Base-by-base conservation (phyloP, 2,329 filamentous ascomycete species). In the Thielaviopsis musarum region DNA sequence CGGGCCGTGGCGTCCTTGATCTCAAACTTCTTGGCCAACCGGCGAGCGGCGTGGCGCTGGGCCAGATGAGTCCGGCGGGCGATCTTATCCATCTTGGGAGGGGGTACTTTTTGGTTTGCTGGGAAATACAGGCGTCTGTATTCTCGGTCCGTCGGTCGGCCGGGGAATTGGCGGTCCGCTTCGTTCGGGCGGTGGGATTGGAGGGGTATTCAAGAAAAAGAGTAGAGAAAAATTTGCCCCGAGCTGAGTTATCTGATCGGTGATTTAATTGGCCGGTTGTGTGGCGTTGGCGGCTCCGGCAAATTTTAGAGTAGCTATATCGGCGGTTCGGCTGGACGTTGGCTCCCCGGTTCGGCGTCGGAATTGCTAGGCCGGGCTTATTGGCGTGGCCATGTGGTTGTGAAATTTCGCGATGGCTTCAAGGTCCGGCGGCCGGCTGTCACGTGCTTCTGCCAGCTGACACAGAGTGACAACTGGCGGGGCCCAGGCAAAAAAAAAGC, bases 71-170 rank as follows among this genome's bases (percentile, higher is more conserved):
- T 82, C 65, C 84, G 81, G 66, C 80, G 80, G 63, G 84, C 74
- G 63, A 88, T 75, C 71, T 84, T 87, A 73, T 88, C 82, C 86
- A 88, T 89, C 63, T 64, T 71, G 67, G 26, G 61, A 51, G 51
- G 30, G 13, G 53, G 48, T 24, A 34, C 15, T 48, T 56, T 1
- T 30, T 6, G 51, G 60, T 54, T 59, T 53, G 45, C 53, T 45
- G 55, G 24, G 48, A 45, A 52, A 26, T 13, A 22, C 10, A 19
- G 30, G 13, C 13, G 28, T 22, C 26, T 15, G 13, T 7, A 28
- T 15, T 12, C 17, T 21, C 28, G 26, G 30, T 9, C 10, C 30
- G 30, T 34, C 30, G 30, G 24, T 26, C 24, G 24, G 24, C 24
- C 24, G 24, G 24, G 6, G 24, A 26, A 26, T 26, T 26, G 24